These are phyloP conservation scores for Curvularia eragrostidis DNA, from an alignment of 2,329 filamentous ascomycete genomes.

Conservation along the genomic window DNA sequence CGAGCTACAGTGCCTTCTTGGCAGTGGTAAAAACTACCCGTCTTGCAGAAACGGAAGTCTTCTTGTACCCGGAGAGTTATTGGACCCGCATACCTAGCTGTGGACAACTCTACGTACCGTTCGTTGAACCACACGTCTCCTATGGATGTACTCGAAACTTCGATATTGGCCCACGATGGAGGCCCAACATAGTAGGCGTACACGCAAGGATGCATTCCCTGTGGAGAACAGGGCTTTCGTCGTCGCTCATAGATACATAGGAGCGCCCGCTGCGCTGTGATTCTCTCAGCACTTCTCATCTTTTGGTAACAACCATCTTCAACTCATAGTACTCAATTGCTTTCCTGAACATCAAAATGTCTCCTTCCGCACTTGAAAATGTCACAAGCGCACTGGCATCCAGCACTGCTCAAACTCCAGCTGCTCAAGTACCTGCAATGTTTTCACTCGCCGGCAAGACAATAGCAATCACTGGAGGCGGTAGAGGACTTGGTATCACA, in stretches of 20 bases:
- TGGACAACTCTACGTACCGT: not conserved
- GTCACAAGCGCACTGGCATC: slow-evolving; percentile 6
- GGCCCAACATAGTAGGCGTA: not conserved
- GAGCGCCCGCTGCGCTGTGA: not conserved
- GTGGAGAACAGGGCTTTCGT: not conserved
- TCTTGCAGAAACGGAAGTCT: not conserved
- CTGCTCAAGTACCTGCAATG: slow-evolving; percentile 9
- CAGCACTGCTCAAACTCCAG: not conserved
- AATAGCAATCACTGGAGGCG: slow-evolving; percentile 60
- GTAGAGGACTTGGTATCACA: slow-evolving; percentile 59
- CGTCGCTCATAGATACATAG: not conserved
- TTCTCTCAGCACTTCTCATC: not conserved
- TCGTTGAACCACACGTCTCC: not conserved
- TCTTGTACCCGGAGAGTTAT: not conserved
- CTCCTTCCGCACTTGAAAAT: slow-evolving; percentile 3
- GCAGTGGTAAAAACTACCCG: slow-evolving; percentile 7
- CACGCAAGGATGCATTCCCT: not conserved
- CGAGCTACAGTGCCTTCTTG: slow-evolving; percentile 1
- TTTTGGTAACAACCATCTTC: not conserved
- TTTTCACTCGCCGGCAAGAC: slow-evolving; percentile 41
- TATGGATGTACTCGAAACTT: not conserved
- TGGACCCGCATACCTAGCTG: not conserved
- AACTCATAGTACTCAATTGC: not conserved
- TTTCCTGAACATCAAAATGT: not conserved
- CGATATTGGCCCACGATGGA: not conserved